Conservation (phyloP, 2,329 filamentous ascomycete species). For the Fusarium xylarioides region DNA sequence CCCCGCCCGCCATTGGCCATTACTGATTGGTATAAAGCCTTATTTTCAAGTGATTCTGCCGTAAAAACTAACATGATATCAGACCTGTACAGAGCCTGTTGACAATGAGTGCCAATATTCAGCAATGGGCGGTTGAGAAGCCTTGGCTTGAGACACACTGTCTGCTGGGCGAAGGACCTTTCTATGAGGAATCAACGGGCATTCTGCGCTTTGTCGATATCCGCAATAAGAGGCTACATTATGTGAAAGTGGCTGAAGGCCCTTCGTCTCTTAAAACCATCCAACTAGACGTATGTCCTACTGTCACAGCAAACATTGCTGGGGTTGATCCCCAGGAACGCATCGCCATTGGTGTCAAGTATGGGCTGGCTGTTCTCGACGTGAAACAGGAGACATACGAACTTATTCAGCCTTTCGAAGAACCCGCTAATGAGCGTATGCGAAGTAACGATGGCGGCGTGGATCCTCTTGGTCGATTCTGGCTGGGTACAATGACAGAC, state of each 20-base stretch:
- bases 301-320: constrained; percentile 82
- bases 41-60: not conserved
- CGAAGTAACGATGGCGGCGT: constrained; percentile 84
- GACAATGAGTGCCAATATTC: constrained; percentile 49
- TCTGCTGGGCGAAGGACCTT: constrained; percentile 77
- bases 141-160: constrained; percentile 70
- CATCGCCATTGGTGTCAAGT: constrained; percentile 82
- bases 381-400: constrained; percentile 64
- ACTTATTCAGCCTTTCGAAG: constrained; percentile 60
- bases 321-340: constrained; percentile 68
- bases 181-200: constrained; percentile 72
- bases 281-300: constrained; percentile 63
- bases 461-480: constrained; percentile 83
- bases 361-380: constrained; percentile 82
- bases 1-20: constrained; percentile 14
- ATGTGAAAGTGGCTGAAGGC: constrained; percentile 71
- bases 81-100: not conserved
- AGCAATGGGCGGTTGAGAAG: constrained; percentile 61
- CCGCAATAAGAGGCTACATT: constrained; percentile 77
- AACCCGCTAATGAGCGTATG: constrained; percentile 61
- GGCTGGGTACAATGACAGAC: constrained; percentile 89
- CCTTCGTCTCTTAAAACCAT: constrained; percentile 69
- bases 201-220: constrained; percentile 84
- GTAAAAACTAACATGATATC: not conserved
- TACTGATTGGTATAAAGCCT: not conserved